Evolutionary conservation across 83 land plant genomes (phyloP).

Genomic region (Diphasiastrum complanatum): DNA sequence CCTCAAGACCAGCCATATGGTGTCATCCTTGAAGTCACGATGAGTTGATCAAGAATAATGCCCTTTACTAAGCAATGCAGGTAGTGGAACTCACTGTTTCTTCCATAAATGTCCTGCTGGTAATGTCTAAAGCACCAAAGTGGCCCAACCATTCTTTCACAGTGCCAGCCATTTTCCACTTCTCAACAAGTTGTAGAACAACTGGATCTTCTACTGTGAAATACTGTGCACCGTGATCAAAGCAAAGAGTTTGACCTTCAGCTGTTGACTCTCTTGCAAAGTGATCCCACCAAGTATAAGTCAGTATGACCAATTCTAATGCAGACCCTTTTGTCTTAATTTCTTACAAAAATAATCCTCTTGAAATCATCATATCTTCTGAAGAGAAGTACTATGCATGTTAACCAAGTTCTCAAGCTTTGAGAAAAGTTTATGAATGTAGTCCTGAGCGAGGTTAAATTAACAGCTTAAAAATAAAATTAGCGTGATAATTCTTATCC

Average conservation of each 20-base stretch:
- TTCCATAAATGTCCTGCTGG: slow-evolving; percentile 26
- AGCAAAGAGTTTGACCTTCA: slow-evolving; percentile 57
- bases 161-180: slow-evolving; percentile 58
- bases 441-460: no score
- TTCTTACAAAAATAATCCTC: neutral
- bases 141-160: slow-evolving; percentile 67
- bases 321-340: neutral
- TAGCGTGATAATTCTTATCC: no score
- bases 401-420: no score
- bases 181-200: slow-evolving; percentile 41
- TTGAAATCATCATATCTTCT: no score
- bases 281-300: neutral
- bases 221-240: slow-evolving; percentile 83
- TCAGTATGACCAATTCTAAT: neutral
- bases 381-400: no score
- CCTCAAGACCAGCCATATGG: no score
- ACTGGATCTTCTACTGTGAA: slow-evolving; percentile 44
- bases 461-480: no score
- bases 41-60: no score
- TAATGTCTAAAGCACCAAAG: slow-evolving; percentile 52
- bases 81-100: slow-evolving; percentile 54
- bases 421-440: no score
- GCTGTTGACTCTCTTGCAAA: slow-evolving; percentile 42
- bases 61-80: no score
- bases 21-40: no score